Base-by-base conservation (phyloP, 2,329 filamentous ascomycete genomes). In the Colletotrichum sp. region DNA sequence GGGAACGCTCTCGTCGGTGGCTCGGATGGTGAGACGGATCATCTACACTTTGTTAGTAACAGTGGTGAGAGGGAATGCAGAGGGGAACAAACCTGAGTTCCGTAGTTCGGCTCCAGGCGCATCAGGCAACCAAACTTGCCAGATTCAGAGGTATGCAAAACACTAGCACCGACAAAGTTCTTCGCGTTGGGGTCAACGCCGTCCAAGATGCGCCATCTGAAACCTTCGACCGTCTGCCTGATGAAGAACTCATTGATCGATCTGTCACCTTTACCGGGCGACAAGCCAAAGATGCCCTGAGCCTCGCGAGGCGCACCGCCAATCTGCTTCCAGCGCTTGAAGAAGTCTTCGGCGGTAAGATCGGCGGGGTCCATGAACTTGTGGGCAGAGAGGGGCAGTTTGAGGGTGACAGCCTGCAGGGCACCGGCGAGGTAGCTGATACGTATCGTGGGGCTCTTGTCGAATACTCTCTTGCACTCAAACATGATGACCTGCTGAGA, bases 251-350 rank as follows among this genome's bases (percentile, higher is more conserved):
- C 92, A 76, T 90, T 94, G 77, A 98, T 91, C 78, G 93, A 93
- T 75, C 91, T 88, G 15, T 89, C 88, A 19, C 90, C 89, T 78
- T 86, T 89, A 32, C 89, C 89, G 2, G 83, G 84, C 2, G 87
- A 85, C 13, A 96, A 83, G 0, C 93, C 92, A 84, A 99, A 98
- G 36, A 99, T 95, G 64, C 91, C 91, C 84, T 99, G 97, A 0
- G 95, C 93, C 85, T 99, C 98, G 34, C 98, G 92, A 2, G 96
- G 93, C 3, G 92, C 92, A 7, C 95, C 95, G 15, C 97, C 97
- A 80, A 99, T 99, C 86, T 99, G 97, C 89, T 98, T 98, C 97
- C 97, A 99, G 68, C 98, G 91, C 89, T 98, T 98, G 91, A 99
- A 99, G 86, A 99, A 99, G 83, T 99, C 97, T 69, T 99, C 97